Conservation (phyloP, 75 land plant species). For the Ceratopteris richardii region DNA sequence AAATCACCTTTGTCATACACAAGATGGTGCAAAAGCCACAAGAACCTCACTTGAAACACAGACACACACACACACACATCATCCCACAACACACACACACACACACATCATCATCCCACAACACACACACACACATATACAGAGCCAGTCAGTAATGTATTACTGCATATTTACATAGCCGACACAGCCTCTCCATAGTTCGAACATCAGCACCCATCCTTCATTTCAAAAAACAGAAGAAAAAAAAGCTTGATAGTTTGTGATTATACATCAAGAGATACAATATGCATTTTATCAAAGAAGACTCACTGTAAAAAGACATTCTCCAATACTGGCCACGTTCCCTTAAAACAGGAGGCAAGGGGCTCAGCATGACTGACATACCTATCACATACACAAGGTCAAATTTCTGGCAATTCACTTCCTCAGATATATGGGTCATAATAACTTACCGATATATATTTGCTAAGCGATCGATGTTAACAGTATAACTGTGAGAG, state of each 20-base stretch:
- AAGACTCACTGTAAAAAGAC: constrained; percentile 73
- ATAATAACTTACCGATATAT: constrained; percentile 68
- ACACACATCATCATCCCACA: too few relatives aligned
- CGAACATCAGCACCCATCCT: constrained; percentile 89
- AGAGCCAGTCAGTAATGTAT: too few relatives aligned
- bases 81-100: too few relatives aligned
- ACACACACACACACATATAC: too few relatives aligned
- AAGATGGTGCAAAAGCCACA: too few relatives aligned
- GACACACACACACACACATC: too few relatives aligned
- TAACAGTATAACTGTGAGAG: constrained; percentile 67
- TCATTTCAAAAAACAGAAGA: constrained; percentile 1
- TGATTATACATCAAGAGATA: too few relatives aligned
- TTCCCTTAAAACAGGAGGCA: constrained; percentile 62
- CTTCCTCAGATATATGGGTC: too few relatives aligned
- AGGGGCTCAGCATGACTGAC: constrained; percentile 88
- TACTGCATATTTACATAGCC: constrained; percentile 98
- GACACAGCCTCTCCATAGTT: constrained; percentile 89
- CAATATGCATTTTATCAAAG: not conserved
- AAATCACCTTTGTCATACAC: too few relatives aligned
- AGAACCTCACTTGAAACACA: too few relatives aligned
- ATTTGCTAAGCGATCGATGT: constrained; percentile 80
- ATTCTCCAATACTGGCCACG: constrained; percentile 84
- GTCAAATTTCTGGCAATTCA: too few relatives aligned
- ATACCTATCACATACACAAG: constrained; percentile 45
- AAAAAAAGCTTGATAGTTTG: too few relatives aligned